Evolutionary conservation across 805 yeast species (phyloP).

Genomic region (Zygosaccharomyces bailii): DNA sequence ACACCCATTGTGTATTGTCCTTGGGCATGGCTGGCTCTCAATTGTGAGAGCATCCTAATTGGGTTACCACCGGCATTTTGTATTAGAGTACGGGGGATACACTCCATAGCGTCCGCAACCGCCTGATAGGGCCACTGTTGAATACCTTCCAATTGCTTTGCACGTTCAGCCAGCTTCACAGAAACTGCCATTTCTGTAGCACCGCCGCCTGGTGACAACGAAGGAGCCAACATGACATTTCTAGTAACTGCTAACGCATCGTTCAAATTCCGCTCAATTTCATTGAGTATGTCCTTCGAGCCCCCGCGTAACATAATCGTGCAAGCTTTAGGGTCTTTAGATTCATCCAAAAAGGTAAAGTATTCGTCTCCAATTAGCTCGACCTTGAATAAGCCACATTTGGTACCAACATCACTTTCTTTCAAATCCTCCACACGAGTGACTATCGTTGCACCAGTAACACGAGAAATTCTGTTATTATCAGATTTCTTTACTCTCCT

Average conservation of each 20-base stretch:
- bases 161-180: constrained; percentile 82
- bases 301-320: constrained; percentile 92
- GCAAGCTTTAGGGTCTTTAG: constrained; percentile 87
- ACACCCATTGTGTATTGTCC: constrained; percentile 85
- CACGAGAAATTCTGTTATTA: constrained; percentile 93
- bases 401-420: constrained; percentile 83
- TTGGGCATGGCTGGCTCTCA: constrained; percentile 94
- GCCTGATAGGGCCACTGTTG: constrained; percentile 99
- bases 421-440: constrained; percentile 92
- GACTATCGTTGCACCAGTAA: constrained; percentile 96
- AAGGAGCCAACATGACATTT: constrained; percentile 91
- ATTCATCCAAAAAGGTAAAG: constrained; percentile 77
- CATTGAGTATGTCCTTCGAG: constrained; percentile 92
- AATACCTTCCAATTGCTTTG: constrained; percentile 88
- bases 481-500: constrained; percentile 95
- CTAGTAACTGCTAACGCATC: constrained; percentile 98
- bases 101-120: constrained; percentile 98
- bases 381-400: constrained; percentile 87
- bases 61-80: constrained; percentile 99
- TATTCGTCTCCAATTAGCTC: constrained; percentile 97
- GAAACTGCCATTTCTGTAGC: constrained; percentile 99
- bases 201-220: constrained; percentile 97
- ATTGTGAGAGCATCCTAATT: constrained; percentile 79
- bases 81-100: constrained; percentile 93
- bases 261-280: constrained; percentile 92